Evolutionary conservation across 768 basidiomycete genomes (phyloP).

Genomic region (Phylloporus rhodoxanthus): DNA sequence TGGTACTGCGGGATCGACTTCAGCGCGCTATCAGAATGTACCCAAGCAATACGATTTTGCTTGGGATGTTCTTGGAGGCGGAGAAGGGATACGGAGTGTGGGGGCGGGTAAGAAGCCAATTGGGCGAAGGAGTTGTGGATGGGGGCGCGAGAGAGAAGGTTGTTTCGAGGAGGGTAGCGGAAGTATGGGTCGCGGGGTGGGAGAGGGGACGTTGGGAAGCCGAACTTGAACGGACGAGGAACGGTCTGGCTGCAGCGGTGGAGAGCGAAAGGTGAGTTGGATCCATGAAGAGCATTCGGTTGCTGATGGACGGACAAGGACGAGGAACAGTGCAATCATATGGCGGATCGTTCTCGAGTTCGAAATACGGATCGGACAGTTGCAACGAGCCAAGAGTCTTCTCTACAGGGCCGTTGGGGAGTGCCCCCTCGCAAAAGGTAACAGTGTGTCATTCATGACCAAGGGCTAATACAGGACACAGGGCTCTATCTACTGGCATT

Average conservation of each 20-base stretch:
- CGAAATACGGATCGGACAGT: conserved; percentile 59
- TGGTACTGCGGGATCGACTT: conserved; percentile 51
- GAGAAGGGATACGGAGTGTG: conserved; percentile 75
- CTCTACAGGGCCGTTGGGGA: conserved; percentile 70
- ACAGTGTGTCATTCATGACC: not conserved
- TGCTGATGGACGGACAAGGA: conserved; percentile 39
- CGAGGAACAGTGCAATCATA: conserved; percentile 55
- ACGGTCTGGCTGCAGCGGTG: conserved; percentile 54
- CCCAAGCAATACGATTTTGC: conserved; percentile 63
- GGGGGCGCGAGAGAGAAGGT: conserved; percentile 45
- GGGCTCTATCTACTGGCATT: conserved; percentile 78
- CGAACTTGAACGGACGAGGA: conserved; percentile 67
- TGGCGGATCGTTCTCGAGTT: conserved; percentile 77
- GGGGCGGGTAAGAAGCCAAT: conserved; percentile 57
- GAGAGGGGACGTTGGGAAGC: conserved; percentile 64
- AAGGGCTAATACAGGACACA: conserved; percentile 27
- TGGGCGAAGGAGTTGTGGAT: conserved; percentile 40
- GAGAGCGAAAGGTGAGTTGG: conserved; percentile 58
- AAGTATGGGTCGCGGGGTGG: conserved; percentile 81
- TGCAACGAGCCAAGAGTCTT: conserved; percentile 60
- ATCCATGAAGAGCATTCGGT: too few relatives aligned
- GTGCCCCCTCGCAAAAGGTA: conserved; percentile 74
- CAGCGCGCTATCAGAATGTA: conserved; percentile 51
- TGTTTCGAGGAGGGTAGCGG: conserved; percentile 52
- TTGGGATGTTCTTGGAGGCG: conserved; percentile 70